phyloP scores from a whole-genome alignment of 148 eudicot genomes.

The Talinum fruticosum region DNA sequence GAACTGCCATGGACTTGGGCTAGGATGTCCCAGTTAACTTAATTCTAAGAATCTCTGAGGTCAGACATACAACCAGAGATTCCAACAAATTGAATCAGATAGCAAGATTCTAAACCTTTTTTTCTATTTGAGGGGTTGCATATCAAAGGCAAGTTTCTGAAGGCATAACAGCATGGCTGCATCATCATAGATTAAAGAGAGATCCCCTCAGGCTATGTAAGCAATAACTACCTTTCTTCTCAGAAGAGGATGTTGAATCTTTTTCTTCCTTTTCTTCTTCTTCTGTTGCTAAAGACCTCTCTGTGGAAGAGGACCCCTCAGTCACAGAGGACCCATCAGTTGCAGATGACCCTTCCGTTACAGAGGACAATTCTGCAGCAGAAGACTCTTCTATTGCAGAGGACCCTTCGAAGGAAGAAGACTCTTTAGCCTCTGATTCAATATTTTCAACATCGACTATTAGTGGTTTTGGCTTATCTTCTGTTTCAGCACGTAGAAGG shows the following conservation, averaged over 20 bases:
- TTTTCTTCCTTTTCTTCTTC: conserved; percentile 26
- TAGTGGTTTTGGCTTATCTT: conserved; percentile 19
- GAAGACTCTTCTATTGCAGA: not conserved
- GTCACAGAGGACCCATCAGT: not conserved
- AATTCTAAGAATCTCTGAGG: too few species aligned
- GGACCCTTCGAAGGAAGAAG: not conserved
- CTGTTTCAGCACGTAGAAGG: conserved; percentile 27
- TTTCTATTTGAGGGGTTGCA: not conserved
- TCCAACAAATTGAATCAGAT: not conserved
- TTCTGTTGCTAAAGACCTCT: not conserved
- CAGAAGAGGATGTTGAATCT: conserved; percentile 12
- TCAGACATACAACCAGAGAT: not conserved
- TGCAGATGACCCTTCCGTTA: not conserved
- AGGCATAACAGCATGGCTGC: not conserved
- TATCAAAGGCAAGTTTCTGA: not conserved
- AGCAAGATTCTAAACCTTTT: too few species aligned
- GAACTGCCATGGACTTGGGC: not conserved
- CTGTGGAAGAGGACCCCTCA: not conserved
- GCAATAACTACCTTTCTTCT: conserved; percentile 33
- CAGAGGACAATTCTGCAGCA: not conserved
- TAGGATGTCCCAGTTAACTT: not conserved
- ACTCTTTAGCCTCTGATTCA: conserved; percentile 21
- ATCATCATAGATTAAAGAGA: not conserved
- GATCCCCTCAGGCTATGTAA: not conserved
- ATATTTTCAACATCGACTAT: conserved; percentile 9